Evolutionary conservation across 2,329 filamentous ascomycete genomes (phyloP).

Genomic region (Alternaria triticimaculans): DNA sequence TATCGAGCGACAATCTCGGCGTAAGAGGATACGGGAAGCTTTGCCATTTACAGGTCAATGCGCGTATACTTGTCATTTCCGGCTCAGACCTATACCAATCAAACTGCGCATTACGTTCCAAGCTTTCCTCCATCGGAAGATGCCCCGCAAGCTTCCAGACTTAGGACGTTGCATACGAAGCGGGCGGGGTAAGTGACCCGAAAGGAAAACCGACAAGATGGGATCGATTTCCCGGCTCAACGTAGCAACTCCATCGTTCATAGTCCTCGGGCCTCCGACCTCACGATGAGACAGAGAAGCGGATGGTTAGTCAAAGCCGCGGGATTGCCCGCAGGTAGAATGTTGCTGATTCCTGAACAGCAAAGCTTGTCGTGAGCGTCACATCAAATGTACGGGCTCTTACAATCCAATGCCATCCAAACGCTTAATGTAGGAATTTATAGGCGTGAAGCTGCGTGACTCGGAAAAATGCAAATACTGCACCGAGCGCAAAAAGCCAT

Average conservation of each 20-base stretch:
- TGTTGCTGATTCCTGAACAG: conserved; percentile 22
- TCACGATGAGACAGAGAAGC: conserved; percentile 36
- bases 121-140: not conserved
- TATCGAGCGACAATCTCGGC: not conserved
- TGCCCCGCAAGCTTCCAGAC: not conserved
- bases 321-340: not conserved
- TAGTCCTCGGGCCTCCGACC: not conserved
- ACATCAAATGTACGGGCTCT: conserved; percentile 37
- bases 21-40: not conserved
- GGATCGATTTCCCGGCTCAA: conserved; percentile 11
- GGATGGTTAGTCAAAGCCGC: conserved; percentile 30
- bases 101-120: not conserved
- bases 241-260: not conserved
- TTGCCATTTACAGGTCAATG: not conserved
- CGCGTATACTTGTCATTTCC: not conserved
- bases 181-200: not conserved
- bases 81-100: not conserved
- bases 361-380: conserved; percentile 40
- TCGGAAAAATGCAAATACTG: conserved; percentile 41
- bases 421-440: not conserved
- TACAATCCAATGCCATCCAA: not conserved
- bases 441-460: conserved; percentile 39
- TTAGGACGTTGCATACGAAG: not conserved
- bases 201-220: conserved; percentile 6
- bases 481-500: conserved; percentile 34